Evolutionary conservation across 768 basidiomycete species (phyloP), one percentile per base, ranked within the genome.

Genomic region (Crucibulum laeve): DNA sequence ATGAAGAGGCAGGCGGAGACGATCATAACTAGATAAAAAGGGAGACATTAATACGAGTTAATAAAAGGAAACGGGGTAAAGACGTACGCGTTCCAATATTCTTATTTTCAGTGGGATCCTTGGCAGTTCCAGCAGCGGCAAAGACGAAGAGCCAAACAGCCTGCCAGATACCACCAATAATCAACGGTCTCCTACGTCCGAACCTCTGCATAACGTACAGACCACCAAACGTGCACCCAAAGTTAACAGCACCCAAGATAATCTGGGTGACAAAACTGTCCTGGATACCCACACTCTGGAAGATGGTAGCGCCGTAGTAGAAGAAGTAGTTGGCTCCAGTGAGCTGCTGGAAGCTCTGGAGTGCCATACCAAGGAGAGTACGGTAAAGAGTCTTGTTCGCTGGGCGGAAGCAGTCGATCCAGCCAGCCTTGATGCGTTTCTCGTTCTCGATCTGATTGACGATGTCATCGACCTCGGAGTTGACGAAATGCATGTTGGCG

Each of bases 171-270:
- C 82, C 84, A 15, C 84, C 87, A 34, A 74, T 53, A 42, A 88
- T 83, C 39, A 88, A 68, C 0, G 85, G 84, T 34, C 55, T 47
- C 7, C 84, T 69, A 37, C 85, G 74, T 10, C 85, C 85, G 58
- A 78, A 86, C 74, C 69, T 68, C 58, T 87, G 82, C 76, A 87
- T 80, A 42, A 87, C 65, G 58, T 82, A 87, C 52, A 90, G 59
- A 1, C 87, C 86, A 25, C 79, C 75, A 62, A 85, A 85, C 8
- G 83, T 86, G 58, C 80, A 82, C 37, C 67, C 65, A 52, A 87
- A 84, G 61, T 87, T 86, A 57, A 87, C 82, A 3, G 74, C 75
- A 28, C 86, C 84, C 32, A 88, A 67, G 51, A 90, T 87, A 50
- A 87, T 83, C 51, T 90, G 87, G 1, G 80, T 80, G 38, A 86